Base-by-base conservation (phyloP, 1,284 basidiomycete species). In the Sanghuangporus baumii region DNA sequence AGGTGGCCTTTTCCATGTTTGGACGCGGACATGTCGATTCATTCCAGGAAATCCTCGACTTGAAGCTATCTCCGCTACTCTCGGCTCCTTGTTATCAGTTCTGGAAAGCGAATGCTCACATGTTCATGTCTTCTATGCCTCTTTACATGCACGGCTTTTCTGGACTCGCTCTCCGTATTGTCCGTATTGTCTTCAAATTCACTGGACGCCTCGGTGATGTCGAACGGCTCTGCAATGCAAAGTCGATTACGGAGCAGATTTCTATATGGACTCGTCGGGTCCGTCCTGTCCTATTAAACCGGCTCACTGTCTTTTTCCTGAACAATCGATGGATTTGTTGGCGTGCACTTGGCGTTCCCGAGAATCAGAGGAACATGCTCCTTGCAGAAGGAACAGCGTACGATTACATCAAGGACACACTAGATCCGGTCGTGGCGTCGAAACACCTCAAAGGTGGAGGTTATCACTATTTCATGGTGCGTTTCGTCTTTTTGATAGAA, bases 271-370 rank as follows among this genome's bases (percentile, higher is more conserved):
- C 74, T 55, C 77, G 74, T 57, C 81, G 79, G 61, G 71, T 93
- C 7, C 78, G 86, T 61, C 86, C 85, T 1, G 82, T 89, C 26
- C 71, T 93, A 38, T 76, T 92, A 62, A 89, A 89, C 71, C 82
- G 82, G 34, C 69, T 85, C 34, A 83, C 92, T 65, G 81, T 87
- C 66, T 76, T 81, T 4, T 76, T 91, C 66, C 75, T 91, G 55
- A 83, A 81, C 61, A 86, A 78, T 58, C 85, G 84, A 12, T 71
- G 82, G 47, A 93, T 94, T 74, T 86, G 89, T 65, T 94, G 91
- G 91, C 91, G 91, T 69, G 89, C 90, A 0, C 77, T 93, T 14
- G 90, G 91, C 38, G 89, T 93, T 1, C 91, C 91, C 2, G 77
- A 81, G 68, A 90, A 91, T 71, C 91, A 93, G 75, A 81, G 87